These are phyloP conservation scores for Corrigiola litoralis DNA, from an alignment of 179 eudicot genomes.

Conservation along the genomic window DNA sequence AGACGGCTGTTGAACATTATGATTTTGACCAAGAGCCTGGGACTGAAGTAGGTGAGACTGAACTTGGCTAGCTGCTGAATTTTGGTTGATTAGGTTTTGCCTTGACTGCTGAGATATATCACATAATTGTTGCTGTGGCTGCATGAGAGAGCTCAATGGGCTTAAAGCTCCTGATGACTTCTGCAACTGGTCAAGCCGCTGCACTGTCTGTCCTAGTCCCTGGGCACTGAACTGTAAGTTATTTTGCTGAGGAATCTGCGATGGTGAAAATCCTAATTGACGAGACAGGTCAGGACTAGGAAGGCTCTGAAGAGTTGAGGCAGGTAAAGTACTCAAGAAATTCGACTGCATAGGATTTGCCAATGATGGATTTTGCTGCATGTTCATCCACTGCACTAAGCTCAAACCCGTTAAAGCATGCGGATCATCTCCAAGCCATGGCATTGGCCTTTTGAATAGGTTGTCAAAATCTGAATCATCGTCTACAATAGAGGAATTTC, in stretches of 20 bases:
- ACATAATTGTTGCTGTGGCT: conserved; percentile 52
- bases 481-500: conserved; percentile 35
- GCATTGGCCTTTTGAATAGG: conserved; percentile 80
- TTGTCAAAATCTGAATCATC: conserved; percentile 68
- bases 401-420: conserved; percentile 64
- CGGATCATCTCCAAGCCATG: conserved; percentile 90
- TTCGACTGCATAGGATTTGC: conserved; percentile 57
- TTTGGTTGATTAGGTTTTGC: conserved; percentile 49
- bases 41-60: conserved; percentile 48
- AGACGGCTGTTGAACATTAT: conserved; percentile 46
- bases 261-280: conserved; percentile 50
- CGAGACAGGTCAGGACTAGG: conserved; percentile 51
- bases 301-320: conserved; percentile 47
- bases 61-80: conserved; percentile 43
- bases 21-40: conserved; percentile 40
- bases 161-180: conserved; percentile 45
- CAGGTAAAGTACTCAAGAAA: conserved; percentile 51
- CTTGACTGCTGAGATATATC: conserved; percentile 53
- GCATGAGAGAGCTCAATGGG: conserved; percentile 48
- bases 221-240: conserved; percentile 55
- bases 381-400: conserved; percentile 92
- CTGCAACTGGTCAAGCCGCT: conserved; percentile 71
- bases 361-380: conserved; percentile 72
- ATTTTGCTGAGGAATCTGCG: conserved; percentile 60
- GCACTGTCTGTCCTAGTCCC: conserved; percentile 43